Evolutionary conservation across 768 basidiomycete genomes (phyloP).

Genomic region (Lactarius pseudohatsudake): DNA sequence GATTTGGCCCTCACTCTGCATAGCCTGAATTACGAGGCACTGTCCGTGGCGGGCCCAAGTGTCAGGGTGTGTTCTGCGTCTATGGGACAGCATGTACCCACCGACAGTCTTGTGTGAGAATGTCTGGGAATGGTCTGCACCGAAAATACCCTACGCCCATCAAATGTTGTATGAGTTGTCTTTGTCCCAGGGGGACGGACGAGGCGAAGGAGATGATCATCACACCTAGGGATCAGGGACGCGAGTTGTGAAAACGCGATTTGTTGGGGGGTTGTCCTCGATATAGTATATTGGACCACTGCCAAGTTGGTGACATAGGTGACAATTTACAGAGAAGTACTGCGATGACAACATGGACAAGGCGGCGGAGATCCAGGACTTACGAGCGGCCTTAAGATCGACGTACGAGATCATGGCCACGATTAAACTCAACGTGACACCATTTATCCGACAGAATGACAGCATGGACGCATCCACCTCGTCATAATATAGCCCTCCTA

Average conservation of each 20-base stretch:
- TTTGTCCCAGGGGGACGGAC: neutral
- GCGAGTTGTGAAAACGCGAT: neutral
- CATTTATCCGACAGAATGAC: neutral
- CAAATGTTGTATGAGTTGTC: neutral
- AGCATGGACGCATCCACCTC: conserved; percentile 3
- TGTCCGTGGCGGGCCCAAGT: neutral
- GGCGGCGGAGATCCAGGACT: neutral
- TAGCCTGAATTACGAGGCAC: neutral
- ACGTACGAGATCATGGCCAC: neutral
- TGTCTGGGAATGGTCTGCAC: neutral
- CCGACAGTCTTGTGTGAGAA: neutral
- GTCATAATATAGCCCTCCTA: conserved; percentile 27
- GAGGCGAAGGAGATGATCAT: neutral
- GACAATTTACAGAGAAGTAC: neutral
- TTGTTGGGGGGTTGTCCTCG: neutral
- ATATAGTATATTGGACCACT: too few relatives aligned
- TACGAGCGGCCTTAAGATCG: neutral
- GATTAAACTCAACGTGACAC: conserved; percentile 3
- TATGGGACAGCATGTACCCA: neutral
- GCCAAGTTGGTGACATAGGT: neutral
- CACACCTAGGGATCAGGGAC: neutral
- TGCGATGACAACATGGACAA: neutral
- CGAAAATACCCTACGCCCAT: neutral
- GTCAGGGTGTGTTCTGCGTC: neutral
- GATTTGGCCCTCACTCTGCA: neutral